Evolutionary conservation across 768 basidiomycete genomes (phyloP).

Genomic region (Leccinum subgranulosum): DNA sequence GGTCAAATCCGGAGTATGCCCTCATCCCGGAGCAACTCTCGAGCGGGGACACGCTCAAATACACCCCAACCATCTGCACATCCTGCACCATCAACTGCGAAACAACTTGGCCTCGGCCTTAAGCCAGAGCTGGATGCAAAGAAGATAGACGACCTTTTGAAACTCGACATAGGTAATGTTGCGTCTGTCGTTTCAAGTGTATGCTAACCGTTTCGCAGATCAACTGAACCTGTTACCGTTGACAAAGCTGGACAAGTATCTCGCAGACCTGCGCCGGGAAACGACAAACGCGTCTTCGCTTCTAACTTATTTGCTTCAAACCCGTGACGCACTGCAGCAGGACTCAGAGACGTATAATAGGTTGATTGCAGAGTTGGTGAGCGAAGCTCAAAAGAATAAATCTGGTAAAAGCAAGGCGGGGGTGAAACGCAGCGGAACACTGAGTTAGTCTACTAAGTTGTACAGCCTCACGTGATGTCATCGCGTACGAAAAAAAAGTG

Average conservation of each 20-base stretch:
- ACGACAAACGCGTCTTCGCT: constrained; percentile 74
- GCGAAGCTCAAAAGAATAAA: constrained; percentile 84
- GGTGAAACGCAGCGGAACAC: constrained; percentile 47
- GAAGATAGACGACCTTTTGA: constrained; percentile 65
- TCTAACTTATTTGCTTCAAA: constrained; percentile 79
- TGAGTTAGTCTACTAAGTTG: constrained; percentile 31
- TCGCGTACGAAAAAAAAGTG: constrained; percentile 17
- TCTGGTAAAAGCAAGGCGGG: constrained; percentile 54
- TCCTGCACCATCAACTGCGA: constrained; percentile 27
- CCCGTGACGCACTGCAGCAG: constrained; percentile 77
- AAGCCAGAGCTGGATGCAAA: constrained; percentile 70
- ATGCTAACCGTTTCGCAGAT: constrained; percentile 42
- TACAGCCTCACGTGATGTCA: constrained; percentile 14
- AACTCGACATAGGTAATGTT: constrained; percentile 59
- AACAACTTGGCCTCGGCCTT: constrained; percentile 60
- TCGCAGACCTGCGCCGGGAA: constrained; percentile 65
- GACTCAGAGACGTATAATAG: constrained; percentile 89
- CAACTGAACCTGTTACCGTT: constrained; percentile 70
- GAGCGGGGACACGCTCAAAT: constrained; percentile 48
- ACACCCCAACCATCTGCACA: constrained; percentile 42
- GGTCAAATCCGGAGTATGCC: constrained; percentile 27
- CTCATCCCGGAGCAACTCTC: constrained; percentile 42
- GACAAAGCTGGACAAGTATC: constrained; percentile 58
- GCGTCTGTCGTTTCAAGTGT: constrained; percentile 1
- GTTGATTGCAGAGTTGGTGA: constrained; percentile 88